A percentile compares a stretch with the other conserved stretches of the same genome.
These are phyloP conservation scores for Amaranthus palmeri DNA, from an alignment of 148 eudicot species.

Conservation along the genomic window DNA sequence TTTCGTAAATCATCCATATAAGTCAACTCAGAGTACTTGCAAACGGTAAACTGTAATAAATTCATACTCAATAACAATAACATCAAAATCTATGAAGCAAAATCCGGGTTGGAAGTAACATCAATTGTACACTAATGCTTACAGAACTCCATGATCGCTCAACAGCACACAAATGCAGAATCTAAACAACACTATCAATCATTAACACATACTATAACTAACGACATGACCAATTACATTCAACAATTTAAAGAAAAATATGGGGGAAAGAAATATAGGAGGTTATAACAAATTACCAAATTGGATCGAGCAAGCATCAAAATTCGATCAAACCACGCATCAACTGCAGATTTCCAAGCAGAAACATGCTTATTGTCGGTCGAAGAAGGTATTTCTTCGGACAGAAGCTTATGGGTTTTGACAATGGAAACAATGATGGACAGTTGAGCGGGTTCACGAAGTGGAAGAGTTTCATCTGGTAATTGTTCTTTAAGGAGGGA, in stretches of 20 bases:
- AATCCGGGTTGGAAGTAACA: neutral
- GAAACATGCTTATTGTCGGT: slow-evolving; percentile 32
- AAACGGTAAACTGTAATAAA: neutral
- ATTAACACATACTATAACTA: neutral
- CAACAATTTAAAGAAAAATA: neutral
- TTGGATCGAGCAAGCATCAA: slow-evolving; percentile 42
- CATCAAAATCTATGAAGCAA: neutral
- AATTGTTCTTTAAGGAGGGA: slow-evolving; percentile 47
- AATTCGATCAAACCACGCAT: slow-evolving; percentile 64
- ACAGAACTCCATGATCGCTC: neutral
- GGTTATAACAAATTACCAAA: slow-evolving; percentile 36
- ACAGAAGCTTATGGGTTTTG: slow-evolving; percentile 50
- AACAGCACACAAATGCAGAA: neutral
- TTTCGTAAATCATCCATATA: neutral
- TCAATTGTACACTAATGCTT: neutral
- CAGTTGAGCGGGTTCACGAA: slow-evolving; percentile 42
- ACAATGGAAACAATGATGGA: slow-evolving; percentile 43
- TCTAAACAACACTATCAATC: neutral
- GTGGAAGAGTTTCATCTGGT: slow-evolving; percentile 50
- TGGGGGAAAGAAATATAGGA: neutral
- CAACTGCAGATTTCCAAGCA: slow-evolving; percentile 56
- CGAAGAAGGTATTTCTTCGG: slow-evolving; percentile 31
- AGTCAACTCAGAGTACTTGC: too few relatives aligned
- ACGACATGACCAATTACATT: too few relatives aligned
- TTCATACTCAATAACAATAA: neutral